A percentile compares a stretch with the other conserved stretches of the same genome.
phyloP scores from a whole-genome alignment of 148 eudicot species.

The Rhododendron williamsianum region DNA sequence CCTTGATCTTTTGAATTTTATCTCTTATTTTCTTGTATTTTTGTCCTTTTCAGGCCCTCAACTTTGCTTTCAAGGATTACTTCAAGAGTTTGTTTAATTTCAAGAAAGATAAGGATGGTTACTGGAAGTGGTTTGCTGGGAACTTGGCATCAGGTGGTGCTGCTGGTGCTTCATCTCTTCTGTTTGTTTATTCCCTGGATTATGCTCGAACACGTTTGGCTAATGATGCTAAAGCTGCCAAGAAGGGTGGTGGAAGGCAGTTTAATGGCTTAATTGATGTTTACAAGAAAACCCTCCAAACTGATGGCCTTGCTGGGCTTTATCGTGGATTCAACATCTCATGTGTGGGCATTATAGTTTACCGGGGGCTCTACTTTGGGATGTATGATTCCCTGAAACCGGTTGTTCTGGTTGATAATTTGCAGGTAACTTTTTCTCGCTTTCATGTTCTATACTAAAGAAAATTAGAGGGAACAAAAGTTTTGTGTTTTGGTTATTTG shows the following conservation, averaged over 20 bases:
- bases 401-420: constrained; percentile 43
- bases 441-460: neutral
- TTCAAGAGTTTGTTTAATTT: constrained; percentile 73
- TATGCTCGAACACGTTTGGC: constrained; percentile 77
- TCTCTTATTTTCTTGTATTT: neutral
- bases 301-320: constrained; percentile 75
- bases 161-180: constrained; percentile 77
- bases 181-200: constrained; percentile 71
- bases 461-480: neutral
- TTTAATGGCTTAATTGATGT: constrained; percentile 76
- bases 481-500: neutral
- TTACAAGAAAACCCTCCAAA: constrained; percentile 60
- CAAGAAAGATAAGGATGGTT: constrained; percentile 77
- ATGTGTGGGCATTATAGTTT: constrained; percentile 74
- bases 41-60: constrained; percentile 53
- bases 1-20: neutral
- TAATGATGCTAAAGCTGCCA: constrained; percentile 70
- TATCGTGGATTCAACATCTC: constrained; percentile 80
- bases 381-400: constrained; percentile 79
- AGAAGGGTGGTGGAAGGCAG: constrained; percentile 64
- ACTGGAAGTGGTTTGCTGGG: constrained; percentile 92
- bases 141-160: constrained; percentile 85
- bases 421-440: constrained; percentile 41
- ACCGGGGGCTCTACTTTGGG: constrained; percentile 81
- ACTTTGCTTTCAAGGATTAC: constrained; percentile 85